phyloP scores from a whole-genome alignment of 1,284 basidiomycete species.

The Melampsora americana region DNA sequence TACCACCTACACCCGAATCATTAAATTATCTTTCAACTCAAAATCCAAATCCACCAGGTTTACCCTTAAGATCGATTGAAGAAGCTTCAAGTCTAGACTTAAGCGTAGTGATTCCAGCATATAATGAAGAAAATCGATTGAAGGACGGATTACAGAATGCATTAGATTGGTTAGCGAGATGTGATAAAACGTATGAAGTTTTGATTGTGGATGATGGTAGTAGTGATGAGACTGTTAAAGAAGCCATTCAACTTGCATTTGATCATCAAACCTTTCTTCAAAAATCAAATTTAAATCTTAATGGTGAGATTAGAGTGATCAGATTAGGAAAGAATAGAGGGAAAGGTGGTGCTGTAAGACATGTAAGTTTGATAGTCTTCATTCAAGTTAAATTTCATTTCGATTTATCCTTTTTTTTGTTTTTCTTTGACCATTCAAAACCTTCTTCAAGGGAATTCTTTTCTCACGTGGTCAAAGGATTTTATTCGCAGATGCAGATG shows the following conservation, averaged over 20 bases:
- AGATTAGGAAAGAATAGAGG: slow-evolving; percentile 76
- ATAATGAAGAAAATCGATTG: slow-evolving; percentile 78
- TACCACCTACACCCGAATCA: slow-evolving; percentile 6
- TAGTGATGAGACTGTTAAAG: slow-evolving; percentile 67
- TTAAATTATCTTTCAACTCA: slow-evolving; percentile 59
- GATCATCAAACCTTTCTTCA: slow-evolving; percentile 57
- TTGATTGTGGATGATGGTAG: slow-evolving; percentile 87
- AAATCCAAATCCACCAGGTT: slow-evolving; percentile 57
- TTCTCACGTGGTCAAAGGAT: slow-evolving; percentile 72
- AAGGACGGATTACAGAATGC: slow-evolving; percentile 74
- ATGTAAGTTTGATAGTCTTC: slow-evolving; percentile 57
- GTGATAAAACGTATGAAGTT: slow-evolving; percentile 63
- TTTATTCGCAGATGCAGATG: slow-evolving; percentile 89
- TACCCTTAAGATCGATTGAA: slow-evolving; percentile 47
- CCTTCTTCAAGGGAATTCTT: slow-evolving; percentile 62
- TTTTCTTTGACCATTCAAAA: neutral
- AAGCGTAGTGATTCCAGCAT: slow-evolving; percentile 81
- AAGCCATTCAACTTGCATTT: slow-evolving; percentile 66
- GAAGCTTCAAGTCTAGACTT: slow-evolving; percentile 60
- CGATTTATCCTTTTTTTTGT: neutral
- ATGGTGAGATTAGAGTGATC: slow-evolving; percentile 66
- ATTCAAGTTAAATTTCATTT: neutral
- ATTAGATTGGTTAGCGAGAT: slow-evolving; percentile 56
- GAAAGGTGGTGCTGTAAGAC: slow-evolving; percentile 85
- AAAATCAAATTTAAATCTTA: slow-evolving; percentile 52